Base-by-base conservation (phyloP, 768 basidiomycete species). In the Steccherinum ochraceum region DNA sequence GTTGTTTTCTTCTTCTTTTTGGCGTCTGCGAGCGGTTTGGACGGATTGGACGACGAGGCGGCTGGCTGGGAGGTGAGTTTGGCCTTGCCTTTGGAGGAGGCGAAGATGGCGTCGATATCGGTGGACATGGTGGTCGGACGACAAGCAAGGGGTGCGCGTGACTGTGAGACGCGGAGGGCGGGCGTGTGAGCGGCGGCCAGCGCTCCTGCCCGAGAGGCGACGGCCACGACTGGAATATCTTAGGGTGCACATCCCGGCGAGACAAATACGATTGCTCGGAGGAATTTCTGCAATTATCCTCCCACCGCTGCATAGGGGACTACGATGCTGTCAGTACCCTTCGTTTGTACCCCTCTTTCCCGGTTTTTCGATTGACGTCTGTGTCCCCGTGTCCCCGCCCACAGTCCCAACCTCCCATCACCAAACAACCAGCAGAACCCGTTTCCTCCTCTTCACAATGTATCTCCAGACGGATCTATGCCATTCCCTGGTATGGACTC, bases 81-180 rank as follows among this genome's bases (percentile, higher is more conserved):
- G 1, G 25, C 20, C 41, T 55, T 52, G 51, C 51, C 43, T 64
- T 66, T 53, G 46, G 55, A 40, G 4, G 73, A 70, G 39, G 87
- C 75, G 66, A 92, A 92, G 61, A 92, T 92, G 60, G 79, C 80
- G 75, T 92, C 89, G 65, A 92, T 92, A 77, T 91, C 89, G 47
- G 84, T 84, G 74, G 70, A 57, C 72, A 75, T 72, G 61, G 53
- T 48, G 54, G 53, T 27, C 7, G 13, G 48, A 50, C 19, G 48
- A 55, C 27, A 48, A 46, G 30, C 21, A 46, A 45, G 46, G 46
- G 49, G 11, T 4, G 40, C 16, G 18, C n/a, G 20, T 40, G n/a
- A 50, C 45, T 35, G 44, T 16, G 44, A 19, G 49, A 12, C 24
- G 23, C 1, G 48, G 13, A 35, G 26, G 27, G 19, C 20, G 40